Conservation (phyloP, 768 basidiomycete species). For the Pleurotus cornucopiae region DNA sequence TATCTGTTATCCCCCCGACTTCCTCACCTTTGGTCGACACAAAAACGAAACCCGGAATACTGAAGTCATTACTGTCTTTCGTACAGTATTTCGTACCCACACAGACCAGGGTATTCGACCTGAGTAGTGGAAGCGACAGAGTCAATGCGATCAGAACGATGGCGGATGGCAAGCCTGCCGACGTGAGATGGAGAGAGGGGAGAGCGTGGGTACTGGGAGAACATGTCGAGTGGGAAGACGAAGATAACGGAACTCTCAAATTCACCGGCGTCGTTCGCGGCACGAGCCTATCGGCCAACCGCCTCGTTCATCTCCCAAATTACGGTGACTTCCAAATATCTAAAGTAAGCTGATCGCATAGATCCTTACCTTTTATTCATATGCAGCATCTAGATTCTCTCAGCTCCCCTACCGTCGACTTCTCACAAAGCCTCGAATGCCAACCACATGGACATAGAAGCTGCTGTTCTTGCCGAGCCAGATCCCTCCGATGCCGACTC, state of each 20-base stretch:
- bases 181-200: slow-evolving; percentile 80
- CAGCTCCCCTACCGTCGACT: slow-evolving; percentile 46
- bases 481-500: slow-evolving; percentile 71
- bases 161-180: slow-evolving; percentile 79
- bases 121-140: slow-evolving; percentile 58
- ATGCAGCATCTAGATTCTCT: slow-evolving; percentile 53
- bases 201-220: slow-evolving; percentile 73
- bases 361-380: too few relatives aligned
- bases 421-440: slow-evolving; percentile 26
- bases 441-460: slow-evolving; percentile 62
- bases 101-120: slow-evolving; percentile 72
- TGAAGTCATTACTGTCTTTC: slow-evolving; percentile 91
- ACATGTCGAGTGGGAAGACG: slow-evolving; percentile 50
- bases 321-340: slow-evolving; percentile 85
- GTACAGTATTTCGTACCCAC: slow-evolving; percentile 91
- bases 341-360: slow-evolving; percentile 41
- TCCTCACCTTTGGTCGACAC: slow-evolving; percentile 36
- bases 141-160: slow-evolving; percentile 71
- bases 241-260: slow-evolving; percentile 46
- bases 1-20: slow-evolving; percentile 66
- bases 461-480: slow-evolving; percentile 61
- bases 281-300: slow-evolving; percentile 67
- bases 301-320: slow-evolving; percentile 84
- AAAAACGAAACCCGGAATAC: slow-evolving; percentile 62
- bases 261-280: slow-evolving; percentile 90